Base-by-base conservation (phyloP, 768 basidiomycete genomes). In the Ramaria sp. region DNA sequence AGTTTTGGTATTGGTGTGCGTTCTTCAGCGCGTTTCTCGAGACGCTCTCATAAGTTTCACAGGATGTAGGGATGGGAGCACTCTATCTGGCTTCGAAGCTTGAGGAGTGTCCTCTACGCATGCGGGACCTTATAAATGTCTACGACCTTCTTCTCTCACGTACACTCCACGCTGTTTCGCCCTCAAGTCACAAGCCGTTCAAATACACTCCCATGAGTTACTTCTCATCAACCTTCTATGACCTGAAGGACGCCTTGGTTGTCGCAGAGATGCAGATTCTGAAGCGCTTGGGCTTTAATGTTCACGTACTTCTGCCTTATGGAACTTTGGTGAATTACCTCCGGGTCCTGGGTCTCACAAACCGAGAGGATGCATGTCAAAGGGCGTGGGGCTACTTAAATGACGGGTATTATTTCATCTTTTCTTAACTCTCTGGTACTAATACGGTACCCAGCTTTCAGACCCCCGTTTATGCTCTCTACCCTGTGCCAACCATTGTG, bases 211-310 rank as follows among this genome's bases (percentile, higher is more conserved):
- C 90, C 12, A 94, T 92, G 88, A 83, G 86, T 16, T 94, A 92
- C 69, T 93, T 89, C 66, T 82, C 88, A 13, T 78, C 77, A 62
- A 83, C 82, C 1, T 98, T 95, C 63, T 97, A 97, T 71, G 89
- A 94, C 58, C 75, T 91, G 67, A 97, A 95, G 64, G 96, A 99
- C 64, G 84, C 88, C 6, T 73, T 97, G 48, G 91, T 97, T 20
- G 85, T 94, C 13, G 83, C 87, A 1, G 96, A 99, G 69, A 98
- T 98, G 91, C 96, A 99, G 66, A 78, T 98, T 20, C 75, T 99
- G 59, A 99, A 99, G 68, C 78, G 95, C 22, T 77, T 99, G 10
- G 95, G 90, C 1, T 99, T 98, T 71, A 88, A 97, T 63, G 89
- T 95, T 38, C 85, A 89, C 61, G 88, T 95, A 43, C 87, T 90